These are phyloP conservation scores for Cercophora scortea DNA, from an alignment of 495 filamentous ascomycete species.

Conservation along the genomic window DNA sequence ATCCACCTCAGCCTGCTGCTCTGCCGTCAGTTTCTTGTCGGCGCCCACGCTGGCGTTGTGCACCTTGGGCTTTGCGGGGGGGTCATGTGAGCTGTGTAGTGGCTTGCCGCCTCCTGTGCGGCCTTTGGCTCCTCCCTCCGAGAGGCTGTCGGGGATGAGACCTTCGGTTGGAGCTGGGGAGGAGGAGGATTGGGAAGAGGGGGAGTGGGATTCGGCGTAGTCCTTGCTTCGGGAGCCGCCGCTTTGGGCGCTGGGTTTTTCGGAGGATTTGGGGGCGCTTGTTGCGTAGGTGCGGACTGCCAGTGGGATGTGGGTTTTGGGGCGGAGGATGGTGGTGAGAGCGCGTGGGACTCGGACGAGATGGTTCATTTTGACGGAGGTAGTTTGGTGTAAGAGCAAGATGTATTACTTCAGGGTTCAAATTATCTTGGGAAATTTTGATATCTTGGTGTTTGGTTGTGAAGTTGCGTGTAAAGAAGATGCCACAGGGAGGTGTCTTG, in stretches of 20 bases:
- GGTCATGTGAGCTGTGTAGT: slow-evolving; percentile 31
- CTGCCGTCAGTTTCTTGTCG: slow-evolving; percentile 27
- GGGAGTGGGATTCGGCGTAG: slow-evolving; percentile 15
- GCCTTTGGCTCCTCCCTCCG: slow-evolving; percentile 23
- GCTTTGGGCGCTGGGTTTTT: slow-evolving; percentile 33
- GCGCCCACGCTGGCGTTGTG: slow-evolving; percentile 30
- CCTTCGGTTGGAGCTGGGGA: neutral
- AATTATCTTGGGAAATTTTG: too few relatives aligned
- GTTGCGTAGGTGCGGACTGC: too few relatives aligned
- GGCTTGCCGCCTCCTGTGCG: slow-evolving; percentile 31
- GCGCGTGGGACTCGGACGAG: too few relatives aligned
- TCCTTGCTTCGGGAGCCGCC: slow-evolving; percentile 40
- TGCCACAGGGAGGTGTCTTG: too few relatives aligned
- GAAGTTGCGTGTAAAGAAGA: too few relatives aligned
- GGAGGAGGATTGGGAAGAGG: neutral
- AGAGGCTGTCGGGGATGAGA: slow-evolving; percentile 14
- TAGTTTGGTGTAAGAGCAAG: too few relatives aligned
- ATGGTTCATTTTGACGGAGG: too few relatives aligned
- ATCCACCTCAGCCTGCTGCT: slow-evolving; percentile 43
- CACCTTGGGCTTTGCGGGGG: slow-evolving; percentile 38
- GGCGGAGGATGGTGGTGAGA: too few relatives aligned
- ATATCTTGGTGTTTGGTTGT: too few relatives aligned
- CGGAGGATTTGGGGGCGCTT: slow-evolving; percentile 22
- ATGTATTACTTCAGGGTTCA: too few relatives aligned
- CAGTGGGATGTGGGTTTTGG: too few relatives aligned